phyloP scores from a whole-genome alignment of 768 basidiomycete species.

The Phanerochaete sordida region DNA sequence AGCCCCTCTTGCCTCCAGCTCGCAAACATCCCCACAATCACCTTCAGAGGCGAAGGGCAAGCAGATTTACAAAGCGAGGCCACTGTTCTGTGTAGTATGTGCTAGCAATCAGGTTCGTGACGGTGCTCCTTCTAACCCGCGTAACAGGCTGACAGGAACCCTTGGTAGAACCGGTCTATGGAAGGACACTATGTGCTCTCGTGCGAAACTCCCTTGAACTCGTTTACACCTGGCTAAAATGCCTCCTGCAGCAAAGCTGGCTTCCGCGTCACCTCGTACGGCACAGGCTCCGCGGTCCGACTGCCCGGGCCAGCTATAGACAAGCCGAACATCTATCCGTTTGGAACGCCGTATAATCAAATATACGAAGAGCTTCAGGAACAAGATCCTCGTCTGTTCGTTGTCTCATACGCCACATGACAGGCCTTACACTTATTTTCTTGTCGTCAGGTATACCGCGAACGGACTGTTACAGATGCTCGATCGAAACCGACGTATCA shows the following conservation, averaged over 20 bases:
- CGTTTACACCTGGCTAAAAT: neutral
- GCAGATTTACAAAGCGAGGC: constrained; percentile 55
- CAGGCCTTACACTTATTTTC: neutral
- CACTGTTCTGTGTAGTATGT: constrained; percentile 96
- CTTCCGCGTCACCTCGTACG: constrained; percentile 87
- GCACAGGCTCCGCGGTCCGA: constrained; percentile 96
- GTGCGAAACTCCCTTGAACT: constrained; percentile 44
- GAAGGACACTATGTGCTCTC: constrained; percentile 90
- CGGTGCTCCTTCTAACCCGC: constrained; percentile 2
- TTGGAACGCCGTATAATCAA: constrained; percentile 94
- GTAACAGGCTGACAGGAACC: constrained; percentile 4
- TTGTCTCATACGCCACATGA: neutral
- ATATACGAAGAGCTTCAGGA: constrained; percentile 87
- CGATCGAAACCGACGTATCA: constrained; percentile 90
- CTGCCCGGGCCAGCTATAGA: constrained; percentile 95
- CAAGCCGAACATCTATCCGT: constrained; percentile 94
- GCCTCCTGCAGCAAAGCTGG: constrained; percentile 70
- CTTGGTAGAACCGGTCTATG: constrained; percentile 89
- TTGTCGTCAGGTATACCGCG: constrained; percentile 75
- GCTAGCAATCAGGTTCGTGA: constrained; percentile 92
- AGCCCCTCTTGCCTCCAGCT: neutral
- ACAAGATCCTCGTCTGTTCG: constrained; percentile 85
- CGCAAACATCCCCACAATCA: neutral
- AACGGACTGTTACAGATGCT: constrained; percentile 96
- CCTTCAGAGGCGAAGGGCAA: neutral